Base-by-base conservation (phyloP, 352 stramenopile species). In the Phytophthora brassicae region DNA sequence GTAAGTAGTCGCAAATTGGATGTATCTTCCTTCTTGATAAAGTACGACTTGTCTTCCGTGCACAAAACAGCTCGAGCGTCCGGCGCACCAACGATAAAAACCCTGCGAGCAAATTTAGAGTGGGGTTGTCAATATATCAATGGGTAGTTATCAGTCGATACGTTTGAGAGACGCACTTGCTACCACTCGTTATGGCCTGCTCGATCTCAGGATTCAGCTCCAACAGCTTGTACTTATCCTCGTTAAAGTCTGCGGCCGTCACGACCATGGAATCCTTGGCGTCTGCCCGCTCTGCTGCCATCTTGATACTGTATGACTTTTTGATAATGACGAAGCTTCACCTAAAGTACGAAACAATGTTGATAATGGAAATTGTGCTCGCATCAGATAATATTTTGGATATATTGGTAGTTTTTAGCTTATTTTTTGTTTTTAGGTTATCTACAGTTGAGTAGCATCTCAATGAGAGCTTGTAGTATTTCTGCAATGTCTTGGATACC, bases 1-100 rank as follows among this genome's bases (percentile, higher is more conserved):
- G 81, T 92, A 3, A 95, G 49, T 17, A 95, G 60, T 3, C 84
- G 82, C 39, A 92, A 59, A 46, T 95, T 95, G 11, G 82, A 93
- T 39, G 81, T 92, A 44, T 92, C 84, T 44, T 95, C 86, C 29
- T 92, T 92, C 31, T 75, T 80, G 17, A 95, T 67, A 56, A 74
- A 84, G 64, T 77, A 95, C 14, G 84, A 90, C 57, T 82, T 80
- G 52, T 74, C 73, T 11, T 75, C 53, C 33, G 84, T 93, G 60
- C 84, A 93, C 38, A 95, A 53, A 39, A 91, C 84, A 1, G 86
- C 86, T 67, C 77, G 74, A 20, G 89, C 65, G 33, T 68, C 60
- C 1, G 72, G 59, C 14, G 65, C 59, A 2, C 86, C 86, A 13
- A 94, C 81, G 35, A 94, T 83, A 39, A 84, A 87, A 26, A 93